Conservation (phyloP, 495 filamentous ascomycete genomes). For the Tuber aestivum region DNA sequence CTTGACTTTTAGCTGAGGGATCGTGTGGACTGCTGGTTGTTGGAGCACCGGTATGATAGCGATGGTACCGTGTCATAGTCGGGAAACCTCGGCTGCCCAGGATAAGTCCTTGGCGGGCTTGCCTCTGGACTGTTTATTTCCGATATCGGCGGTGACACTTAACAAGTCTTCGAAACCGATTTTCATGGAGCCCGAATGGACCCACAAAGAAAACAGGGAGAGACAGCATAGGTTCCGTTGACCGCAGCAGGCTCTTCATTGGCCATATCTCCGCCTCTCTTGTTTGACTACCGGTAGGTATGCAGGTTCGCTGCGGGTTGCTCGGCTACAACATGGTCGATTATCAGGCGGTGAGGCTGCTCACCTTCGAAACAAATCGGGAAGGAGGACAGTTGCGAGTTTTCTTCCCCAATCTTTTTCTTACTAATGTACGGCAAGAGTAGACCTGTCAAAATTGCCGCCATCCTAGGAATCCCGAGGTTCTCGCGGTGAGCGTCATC, state of each 20-base stretch:
- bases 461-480: background rate
- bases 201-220: background rate
- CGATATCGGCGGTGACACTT: background rate
- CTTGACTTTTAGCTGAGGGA: background rate
- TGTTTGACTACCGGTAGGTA: background rate
- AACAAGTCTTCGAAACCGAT: background rate
- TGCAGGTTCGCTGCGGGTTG: background rate
- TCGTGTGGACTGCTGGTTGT: background rate
- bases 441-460: background rate
- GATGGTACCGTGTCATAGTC: background rate
- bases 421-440: background rate
- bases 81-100: background rate
- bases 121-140: background rate
- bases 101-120: background rate
- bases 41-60: background rate
- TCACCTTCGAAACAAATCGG: background rate
- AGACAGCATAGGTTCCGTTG: background rate
- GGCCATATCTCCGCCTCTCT: background rate
- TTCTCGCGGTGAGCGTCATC: background rate
- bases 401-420: background rate
- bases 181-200: background rate
- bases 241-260: background rate
- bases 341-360: background rate
- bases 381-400: background rate
- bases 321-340: background rate